Evolutionary conservation across 768 basidiomycete species (phyloP), one percentile per base, ranked within the genome.

Genomic region (Rhizopogon vulgaris): DNA sequence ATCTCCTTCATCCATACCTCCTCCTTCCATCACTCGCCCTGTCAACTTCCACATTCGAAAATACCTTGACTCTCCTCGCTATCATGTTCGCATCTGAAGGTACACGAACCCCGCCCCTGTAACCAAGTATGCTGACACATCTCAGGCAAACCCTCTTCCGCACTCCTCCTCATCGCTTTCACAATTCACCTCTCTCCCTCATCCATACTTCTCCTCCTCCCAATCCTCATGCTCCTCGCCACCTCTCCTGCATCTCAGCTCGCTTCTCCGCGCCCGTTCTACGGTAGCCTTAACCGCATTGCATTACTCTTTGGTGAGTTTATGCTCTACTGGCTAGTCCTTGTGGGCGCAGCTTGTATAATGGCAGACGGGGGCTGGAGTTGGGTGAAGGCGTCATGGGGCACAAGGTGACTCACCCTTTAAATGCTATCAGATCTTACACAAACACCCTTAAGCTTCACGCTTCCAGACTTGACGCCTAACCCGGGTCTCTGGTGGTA

Each of bases 401-500:
- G 90, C 14, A 84, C 88, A 48, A 84, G 79, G 93, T 94, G 62
- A 40, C 60, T 63, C 28, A 4, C 46, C 41, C 4, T 34, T 41
- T n/a, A 38, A 40, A 42, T 48, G 4, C 6, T 12, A 25, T 24
- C 14, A 36, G 37, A 30, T 43, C 10, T 27, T 41, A 8, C 14
- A 10, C 12, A 34, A 46, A 34, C 14, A 22, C 18, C 57, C 8
- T 56, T 46, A 49, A 97, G 94, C 41, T 61, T 96, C 22, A 80
- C 78, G 17, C 79, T 96, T 8, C 87, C 89, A 2, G 94, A 96
- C 64, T 69, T 98, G 56, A 94, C 92, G 8, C 95, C 96, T 0
- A 98, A 94, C 59, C 83, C 90, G 4, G 95, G 96, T 2, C 70
- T 97, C 27, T 93, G 93, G 89, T 98, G 95, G 95, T 98, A 98